phyloP scores from a whole-genome alignment of 208 protist genomes.

The Histomonas meleagridis region DNA sequence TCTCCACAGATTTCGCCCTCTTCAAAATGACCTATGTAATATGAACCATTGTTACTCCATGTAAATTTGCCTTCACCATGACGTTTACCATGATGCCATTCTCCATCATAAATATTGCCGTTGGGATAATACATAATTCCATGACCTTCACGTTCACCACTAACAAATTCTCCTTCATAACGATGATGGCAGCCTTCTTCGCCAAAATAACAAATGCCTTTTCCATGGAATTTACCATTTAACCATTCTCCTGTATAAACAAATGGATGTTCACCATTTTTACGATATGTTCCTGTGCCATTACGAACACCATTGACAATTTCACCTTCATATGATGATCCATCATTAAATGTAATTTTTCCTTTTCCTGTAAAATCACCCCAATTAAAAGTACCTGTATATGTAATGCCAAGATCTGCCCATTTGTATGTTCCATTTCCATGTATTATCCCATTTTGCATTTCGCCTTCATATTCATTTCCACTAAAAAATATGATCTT shows the following conservation, averaged over 20 bases:
- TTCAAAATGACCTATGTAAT: constrained; percentile 28
- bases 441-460: constrained; percentile 26
- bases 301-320: constrained; percentile 20
- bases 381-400: constrained; percentile 36
- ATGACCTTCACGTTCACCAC: constrained; percentile 40
- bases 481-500: constrained; percentile 3
- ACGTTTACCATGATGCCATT: constrained; percentile 42
- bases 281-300: constrained; percentile 18
- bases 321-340: constrained; percentile 10
- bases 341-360: not conserved
- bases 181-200: constrained; percentile 17
- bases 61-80: constrained; percentile 44
- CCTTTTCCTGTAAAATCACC: not conserved
- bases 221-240: not conserved
- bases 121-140: constrained; percentile 50
- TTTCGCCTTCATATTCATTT: constrained; percentile 35
- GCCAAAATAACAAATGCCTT: constrained; percentile 35
- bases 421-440: constrained; percentile 14
- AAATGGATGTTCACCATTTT: not conserved
- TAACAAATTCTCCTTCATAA: constrained; percentile 48
- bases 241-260: constrained; percentile 35
- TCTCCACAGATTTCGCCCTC: not conserved
- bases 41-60: not conserved
- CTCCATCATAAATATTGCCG: constrained; percentile 48
- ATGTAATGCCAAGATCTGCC: not conserved